Evolutionary conservation across 2,329 filamentous ascomycete species (phyloP), one percentile per base, ranked within the genome.

Genomic region (Fusarium devonianum): DNA sequence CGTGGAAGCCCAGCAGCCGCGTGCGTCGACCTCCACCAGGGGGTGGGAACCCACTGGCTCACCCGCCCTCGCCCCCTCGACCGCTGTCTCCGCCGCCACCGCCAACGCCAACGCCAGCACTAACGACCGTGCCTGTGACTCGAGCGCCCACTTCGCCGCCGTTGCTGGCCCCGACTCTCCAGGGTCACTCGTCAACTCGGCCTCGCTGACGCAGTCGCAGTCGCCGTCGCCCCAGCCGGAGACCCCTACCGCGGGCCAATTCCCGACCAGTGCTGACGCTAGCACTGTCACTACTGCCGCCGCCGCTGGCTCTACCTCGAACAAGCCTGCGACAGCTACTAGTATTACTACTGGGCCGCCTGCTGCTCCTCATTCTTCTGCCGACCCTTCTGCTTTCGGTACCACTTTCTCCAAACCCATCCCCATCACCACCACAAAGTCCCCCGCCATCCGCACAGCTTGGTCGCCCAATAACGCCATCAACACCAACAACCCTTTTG

Each of bases 191-290:
- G 64, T 70, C 58, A 66, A 64, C 58, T 71, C 68, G 52, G 61
- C 57, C 50, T 69, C 69, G 56, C 64, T 68, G 62, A 71, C 69
- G 58, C 69, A 67, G 58, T 66, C 65, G 44, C 63, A 64, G 53
- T 69, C 68, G 51, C 66, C 69, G 49, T 71, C 70, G 62, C 69
- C 69, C 59, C 69, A 71, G 57, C 68, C 70, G 43, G 61, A 61
- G 54, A 71, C 70, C 60, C 66, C 57, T 66, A 59, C 53, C 60
- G 55, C 60, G 44, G 62, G 48, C 60, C 58, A 63, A 46, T 63
- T 64, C 57, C 56, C 59, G 52, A 39, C 60, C 56, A 55, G 62
- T 42, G 56, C 60, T 61, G 53, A 62, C 60, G 54, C 65, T 64
- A 62, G 67, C 38, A 60, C 54, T 61, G 53, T 60, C 51, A 55